Conservation (phyloP, 2,329 filamentous ascomycete species). For the Magnaporthales sp. region DNA sequence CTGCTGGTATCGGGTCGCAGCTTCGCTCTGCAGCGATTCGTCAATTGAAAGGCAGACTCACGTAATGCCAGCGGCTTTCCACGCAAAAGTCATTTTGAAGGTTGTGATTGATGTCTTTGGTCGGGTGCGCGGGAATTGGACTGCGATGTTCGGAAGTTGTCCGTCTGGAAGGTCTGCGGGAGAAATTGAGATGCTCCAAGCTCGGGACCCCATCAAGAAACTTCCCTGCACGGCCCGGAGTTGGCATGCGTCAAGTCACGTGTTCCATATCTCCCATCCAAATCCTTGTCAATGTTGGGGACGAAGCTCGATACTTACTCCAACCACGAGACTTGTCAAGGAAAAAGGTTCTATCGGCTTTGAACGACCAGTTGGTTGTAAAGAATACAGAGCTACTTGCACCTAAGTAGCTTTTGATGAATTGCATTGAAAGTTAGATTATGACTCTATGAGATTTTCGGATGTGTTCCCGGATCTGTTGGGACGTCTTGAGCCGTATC, state of each 20-base stretch:
- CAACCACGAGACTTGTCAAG: background rate
- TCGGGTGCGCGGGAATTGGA: conserved; percentile 14
- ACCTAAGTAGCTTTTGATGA: background rate
- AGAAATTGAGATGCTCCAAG: conserved; percentile 12
- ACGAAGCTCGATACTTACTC: background rate
- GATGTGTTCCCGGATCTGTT: background rate
- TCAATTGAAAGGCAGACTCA: conserved; percentile 38
- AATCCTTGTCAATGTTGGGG: background rate
- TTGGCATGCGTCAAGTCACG: conserved; percentile 1
- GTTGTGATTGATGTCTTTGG: conserved; percentile 19
- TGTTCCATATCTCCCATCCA: background rate
- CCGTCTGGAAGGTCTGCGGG: conserved; percentile 3
- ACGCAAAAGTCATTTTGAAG: conserved; percentile 88
- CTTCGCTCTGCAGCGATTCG: background rate
- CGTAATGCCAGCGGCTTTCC: conserved; percentile 97
- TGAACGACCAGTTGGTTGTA: background rate
- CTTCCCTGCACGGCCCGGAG: background rate
- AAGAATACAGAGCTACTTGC: background rate
- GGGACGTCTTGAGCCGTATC: background rate
- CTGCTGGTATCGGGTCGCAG: background rate
- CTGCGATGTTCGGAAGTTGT: conserved; percentile 1
- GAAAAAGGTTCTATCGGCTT: background rate
- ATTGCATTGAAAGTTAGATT: background rate
- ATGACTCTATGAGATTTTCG: conserved; percentile 1
- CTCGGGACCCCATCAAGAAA: background rate